phyloP scores from a whole-genome alignment of 257 asterid species.

The Penstemon eatonii region DNA sequence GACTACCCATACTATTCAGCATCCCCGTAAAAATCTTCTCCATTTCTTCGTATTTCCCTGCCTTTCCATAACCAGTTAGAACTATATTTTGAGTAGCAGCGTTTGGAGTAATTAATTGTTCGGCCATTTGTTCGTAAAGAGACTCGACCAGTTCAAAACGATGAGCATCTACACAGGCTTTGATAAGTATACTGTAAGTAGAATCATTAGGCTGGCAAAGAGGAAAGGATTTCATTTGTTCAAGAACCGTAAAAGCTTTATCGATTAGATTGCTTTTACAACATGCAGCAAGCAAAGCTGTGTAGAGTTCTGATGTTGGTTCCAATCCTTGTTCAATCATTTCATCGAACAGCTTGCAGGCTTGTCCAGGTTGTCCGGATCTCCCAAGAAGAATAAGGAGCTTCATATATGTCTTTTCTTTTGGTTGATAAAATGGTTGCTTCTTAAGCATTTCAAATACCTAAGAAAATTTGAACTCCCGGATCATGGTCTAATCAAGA shows the following conservation, averaged over 20 bases:
- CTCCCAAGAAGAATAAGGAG: conserved; percentile 87
- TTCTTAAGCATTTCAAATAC: conserved; percentile 82
- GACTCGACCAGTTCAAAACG: conserved; percentile 75
- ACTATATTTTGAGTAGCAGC: conserved; percentile 87
- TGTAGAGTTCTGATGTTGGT: conserved; percentile 77
- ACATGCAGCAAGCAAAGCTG: conserved; percentile 74
- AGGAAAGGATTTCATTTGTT: conserved; percentile 65
- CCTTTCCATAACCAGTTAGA: conserved; percentile 83
- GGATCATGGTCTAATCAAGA: too few relatives aligned
- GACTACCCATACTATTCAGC: conserved; percentile 57
- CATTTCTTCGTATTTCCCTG: conserved; percentile 81
- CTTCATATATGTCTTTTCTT: conserved; percentile 89
- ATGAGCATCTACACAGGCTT: conserved; percentile 70
- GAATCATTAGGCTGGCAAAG: conserved; percentile 87
- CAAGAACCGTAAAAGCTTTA: conserved; percentile 64
- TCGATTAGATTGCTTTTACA: conserved; percentile 68
- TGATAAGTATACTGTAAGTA: conserved; percentile 72
- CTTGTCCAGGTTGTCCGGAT: conserved; percentile 80
- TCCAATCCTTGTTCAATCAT: conserved; percentile 78
- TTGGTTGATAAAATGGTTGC: conserved; percentile 81
- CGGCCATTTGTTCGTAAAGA: conserved; percentile 67
- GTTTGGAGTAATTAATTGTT: conserved; percentile 65
- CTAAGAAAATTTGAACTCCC: conserved; percentile 27
- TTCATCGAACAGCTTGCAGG: conserved; percentile 67
- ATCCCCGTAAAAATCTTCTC: conserved; percentile 70